Percentiles rank a stretch among this genome's conserved stretches.
Conservation (phyloP, 139 green algal genomes). For the Monoraphidium neglectum region DNA sequence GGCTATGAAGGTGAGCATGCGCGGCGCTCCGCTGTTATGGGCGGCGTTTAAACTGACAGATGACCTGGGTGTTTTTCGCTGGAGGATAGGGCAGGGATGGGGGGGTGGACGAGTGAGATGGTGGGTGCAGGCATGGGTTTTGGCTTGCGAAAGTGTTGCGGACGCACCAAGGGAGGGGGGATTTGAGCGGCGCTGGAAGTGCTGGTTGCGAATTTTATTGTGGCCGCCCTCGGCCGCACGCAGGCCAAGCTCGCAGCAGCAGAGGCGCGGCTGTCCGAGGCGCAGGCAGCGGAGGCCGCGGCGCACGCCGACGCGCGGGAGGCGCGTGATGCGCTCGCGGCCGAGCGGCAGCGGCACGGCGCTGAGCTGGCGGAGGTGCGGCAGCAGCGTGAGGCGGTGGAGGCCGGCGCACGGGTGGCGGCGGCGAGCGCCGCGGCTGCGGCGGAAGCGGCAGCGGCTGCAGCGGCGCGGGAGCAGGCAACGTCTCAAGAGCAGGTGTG, state of each 20-base stretch:
- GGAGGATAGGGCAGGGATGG: no score
- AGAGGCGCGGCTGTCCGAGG: conserved; percentile 35
- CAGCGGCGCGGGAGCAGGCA: not conserved
- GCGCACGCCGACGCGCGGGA: conserved; percentile 29
- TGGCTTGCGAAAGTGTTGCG: no score
- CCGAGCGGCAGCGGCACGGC: conserved; percentile 14
- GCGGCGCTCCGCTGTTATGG: no score
- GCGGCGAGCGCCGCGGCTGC: conserved; percentile 6
- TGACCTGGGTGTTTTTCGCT: no score
- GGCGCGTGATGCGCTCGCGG: conserved; percentile 17
- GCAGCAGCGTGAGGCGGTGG: conserved; percentile 24
- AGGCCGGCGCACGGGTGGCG: not conserved
- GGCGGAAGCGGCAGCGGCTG: no score
- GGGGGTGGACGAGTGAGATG: no score
- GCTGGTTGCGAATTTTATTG: not conserved
- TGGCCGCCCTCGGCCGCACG: not conserved
- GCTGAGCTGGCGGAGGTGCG: conserved; percentile 10
- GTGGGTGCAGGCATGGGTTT: no score
- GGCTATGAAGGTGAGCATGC: conserved; percentile 19
- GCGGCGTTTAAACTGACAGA: no score
- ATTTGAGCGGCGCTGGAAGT: not conserved
- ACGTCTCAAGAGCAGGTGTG: not conserved
- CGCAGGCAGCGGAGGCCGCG: conserved; percentile 27
- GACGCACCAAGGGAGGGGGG: no score
- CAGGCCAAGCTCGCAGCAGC: conserved; percentile 26